Conservation (phyloP, 2,329 filamentous ascomycete genomes). For the Colletotrichum nymphaeae region DNA sequence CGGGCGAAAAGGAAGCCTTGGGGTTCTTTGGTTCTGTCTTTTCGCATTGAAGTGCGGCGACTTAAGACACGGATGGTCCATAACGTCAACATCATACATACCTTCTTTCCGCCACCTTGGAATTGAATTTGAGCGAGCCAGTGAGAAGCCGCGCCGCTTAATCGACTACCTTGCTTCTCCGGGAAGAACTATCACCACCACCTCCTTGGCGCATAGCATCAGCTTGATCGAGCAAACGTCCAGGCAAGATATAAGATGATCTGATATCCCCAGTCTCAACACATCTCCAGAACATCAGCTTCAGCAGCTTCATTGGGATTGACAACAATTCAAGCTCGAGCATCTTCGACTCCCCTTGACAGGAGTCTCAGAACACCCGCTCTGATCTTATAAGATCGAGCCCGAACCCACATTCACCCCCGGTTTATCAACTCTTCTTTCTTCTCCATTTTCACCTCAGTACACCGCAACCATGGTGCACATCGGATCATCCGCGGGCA, state of each 20-base stretch:
- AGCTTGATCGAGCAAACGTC: background rate
- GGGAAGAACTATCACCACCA: conserved; percentile 8
- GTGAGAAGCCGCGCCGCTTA: conserved; percentile 20
- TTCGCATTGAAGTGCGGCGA: conserved; percentile 10
- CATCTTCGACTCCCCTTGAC: background rate
- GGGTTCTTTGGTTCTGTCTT: background rate
- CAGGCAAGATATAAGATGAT: conserved; percentile 23
- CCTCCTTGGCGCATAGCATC: conserved; percentile 11
- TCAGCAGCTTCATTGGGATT: background rate
- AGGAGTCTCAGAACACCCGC: background rate
- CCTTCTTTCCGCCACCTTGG: conserved; percentile 16
- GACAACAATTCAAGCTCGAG: background rate
- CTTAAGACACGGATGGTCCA: conserved; percentile 8
- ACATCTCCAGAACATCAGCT: background rate
- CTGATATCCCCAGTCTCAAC: conserved; percentile 6
- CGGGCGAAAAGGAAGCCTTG: background rate
- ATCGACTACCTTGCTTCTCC: background rate
- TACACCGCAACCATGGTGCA: conserved; percentile 4
- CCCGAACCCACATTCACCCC: background rate
- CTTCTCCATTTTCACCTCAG: background rate
- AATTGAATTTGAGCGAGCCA: conserved; percentile 33
- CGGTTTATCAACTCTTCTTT: background rate
- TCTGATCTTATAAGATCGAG: background rate
- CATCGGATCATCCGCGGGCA: conserved; percentile 4
- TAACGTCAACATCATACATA: conserved; percentile 23